Evolutionary conservation across 495 filamentous ascomycete species (phyloP).

Genomic region (Lasiosphaeria ovina): DNA sequence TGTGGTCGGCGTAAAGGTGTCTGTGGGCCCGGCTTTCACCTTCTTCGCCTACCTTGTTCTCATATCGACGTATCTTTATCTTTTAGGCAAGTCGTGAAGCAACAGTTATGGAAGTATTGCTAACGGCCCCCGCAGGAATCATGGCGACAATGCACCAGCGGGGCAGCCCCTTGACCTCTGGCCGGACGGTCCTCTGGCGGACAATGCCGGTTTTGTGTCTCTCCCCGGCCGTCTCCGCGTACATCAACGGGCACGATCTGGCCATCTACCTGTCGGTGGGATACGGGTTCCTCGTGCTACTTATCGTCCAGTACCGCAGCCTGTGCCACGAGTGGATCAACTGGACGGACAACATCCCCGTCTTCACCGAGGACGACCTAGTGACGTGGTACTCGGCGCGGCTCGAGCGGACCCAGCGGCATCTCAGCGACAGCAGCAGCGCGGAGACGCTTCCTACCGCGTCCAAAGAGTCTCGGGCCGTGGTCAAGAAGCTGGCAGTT

Average conservation of each 20-base stretch:
- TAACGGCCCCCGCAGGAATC: slow-evolving; percentile 14
- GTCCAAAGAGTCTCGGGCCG: slow-evolving; percentile 1
- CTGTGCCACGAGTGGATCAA: slow-evolving; percentile 51
- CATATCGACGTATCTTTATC: slow-evolving; percentile 50
- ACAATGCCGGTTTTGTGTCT: slow-evolving; percentile 50
- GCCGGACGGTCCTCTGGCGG: slow-evolving; percentile 37
- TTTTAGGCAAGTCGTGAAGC: slow-evolving; percentile 32
- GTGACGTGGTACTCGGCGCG: slow-evolving; percentile 46
- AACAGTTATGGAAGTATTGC: no score
- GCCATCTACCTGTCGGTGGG: slow-evolving; percentile 48
- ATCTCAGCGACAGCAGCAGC: slow-evolving; percentile 8
- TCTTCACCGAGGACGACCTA: slow-evolving; percentile 49
- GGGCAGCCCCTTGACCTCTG: slow-evolving; percentile 27
- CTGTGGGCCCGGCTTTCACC: slow-evolving; percentile 38
- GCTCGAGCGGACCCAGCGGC: background rate
- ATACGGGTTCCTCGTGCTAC: slow-evolving; percentile 44
- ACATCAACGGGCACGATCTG: slow-evolving; percentile 43
- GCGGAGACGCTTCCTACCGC: slow-evolving; percentile 1
- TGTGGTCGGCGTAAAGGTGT: slow-evolving; percentile 16
- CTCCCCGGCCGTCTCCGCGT: slow-evolving; percentile 47
- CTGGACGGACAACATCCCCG: slow-evolving; percentile 48
- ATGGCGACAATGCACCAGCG: slow-evolving; percentile 33
- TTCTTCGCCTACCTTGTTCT: slow-evolving; percentile 52
- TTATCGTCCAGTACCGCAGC: slow-evolving; percentile 46
- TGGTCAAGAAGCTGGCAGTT: slow-evolving; percentile 16